Base-by-base conservation (phyloP, 164 flowering plant genomes). In the Cinnamomum chago region DNA sequence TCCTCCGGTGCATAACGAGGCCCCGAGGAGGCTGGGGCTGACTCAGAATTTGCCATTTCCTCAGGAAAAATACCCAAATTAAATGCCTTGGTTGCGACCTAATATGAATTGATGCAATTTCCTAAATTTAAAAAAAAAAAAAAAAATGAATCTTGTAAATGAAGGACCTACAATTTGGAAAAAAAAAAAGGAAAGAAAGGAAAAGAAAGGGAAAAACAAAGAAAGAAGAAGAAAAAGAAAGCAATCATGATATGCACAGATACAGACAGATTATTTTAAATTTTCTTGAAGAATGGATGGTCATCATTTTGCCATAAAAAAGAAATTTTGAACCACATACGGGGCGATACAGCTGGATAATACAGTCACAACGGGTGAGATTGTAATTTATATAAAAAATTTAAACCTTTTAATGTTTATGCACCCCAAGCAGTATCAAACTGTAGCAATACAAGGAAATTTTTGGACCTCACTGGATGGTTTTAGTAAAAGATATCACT, bases 1-100 rank as follows among this genome's bases (percentile, higher is more conserved):
- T 93, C 98, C 50, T 90, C 93, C 0, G 98, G 95, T 12, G 98
- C 96, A 82, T 86, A 93, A 15, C 90, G 83, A 0, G 96, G 98
- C 33, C 91, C 98, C 67, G 72, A 68, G 1, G 90, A 72, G 76
- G 83, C 83, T 11, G 85, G 60, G 58, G 87, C 82, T 64, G 85
- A 73, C 78, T 88, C 97, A n/a, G 89, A 86, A 62, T 87, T 82
- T 18, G 84, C 88, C 92, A 88, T 87, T 25, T 72, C 9, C 28
- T 20, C 12, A 15, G 51, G 68, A 55, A 75, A 69, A 35, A 72
- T 58, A 40, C 60, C 60, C n/a, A 55, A 55, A 14, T 14, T 20
- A 55, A 20, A 55, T 55, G 20, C 20, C n/a, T 55, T 14, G 60
- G n/a, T 55, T 55, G 60, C 60, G 15, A 22, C 62, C n/a, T 25